phyloP scores from a whole-genome alignment of 305 asterid genomes.

The Fraxinus platypoda region DNA sequence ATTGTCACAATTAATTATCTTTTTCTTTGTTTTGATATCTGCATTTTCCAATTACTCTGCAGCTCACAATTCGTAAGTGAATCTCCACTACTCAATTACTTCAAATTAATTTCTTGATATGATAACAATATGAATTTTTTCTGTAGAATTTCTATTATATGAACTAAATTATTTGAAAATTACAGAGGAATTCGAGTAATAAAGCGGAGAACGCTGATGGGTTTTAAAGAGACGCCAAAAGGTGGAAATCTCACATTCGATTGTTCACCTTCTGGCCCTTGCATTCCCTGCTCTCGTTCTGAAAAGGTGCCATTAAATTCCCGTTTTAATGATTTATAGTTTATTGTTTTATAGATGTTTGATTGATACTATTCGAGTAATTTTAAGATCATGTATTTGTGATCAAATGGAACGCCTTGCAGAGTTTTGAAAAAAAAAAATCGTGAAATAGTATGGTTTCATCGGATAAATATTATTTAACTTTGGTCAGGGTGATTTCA shows the following conservation, averaged over 20 bases:
- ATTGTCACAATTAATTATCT: background rate
- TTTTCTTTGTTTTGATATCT: conserved; percentile 6
- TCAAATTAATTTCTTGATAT: background rate
- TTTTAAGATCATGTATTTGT: background rate
- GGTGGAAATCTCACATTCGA: conserved; percentile 82
- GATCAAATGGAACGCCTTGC: background rate
- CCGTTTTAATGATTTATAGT: background rate
- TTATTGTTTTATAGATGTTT: background rate
- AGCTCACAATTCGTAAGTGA: conserved; percentile 37
- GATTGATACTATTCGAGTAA: background rate
- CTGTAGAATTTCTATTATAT: conserved; percentile 13
- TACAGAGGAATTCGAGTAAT: conserved; percentile 27
- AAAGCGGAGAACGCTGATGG: conserved; percentile 55
- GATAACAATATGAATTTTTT: conserved; percentile 6
- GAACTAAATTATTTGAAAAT: conserved; percentile 4
- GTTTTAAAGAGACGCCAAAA: conserved; percentile 72
- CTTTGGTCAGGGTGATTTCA: background rate
- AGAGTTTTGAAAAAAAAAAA: background rate
- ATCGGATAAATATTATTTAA: background rate
- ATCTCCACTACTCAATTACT: background rate
- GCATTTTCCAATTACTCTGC: conserved; percentile 16
- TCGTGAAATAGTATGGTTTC: background rate
- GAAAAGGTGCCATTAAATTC: conserved; percentile 60
- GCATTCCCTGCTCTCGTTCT: conserved; percentile 78
- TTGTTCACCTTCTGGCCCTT: conserved; percentile 96